Conservation (phyloP, 148 eudicot genomes). For the Nepenthes gracilis region DNA sequence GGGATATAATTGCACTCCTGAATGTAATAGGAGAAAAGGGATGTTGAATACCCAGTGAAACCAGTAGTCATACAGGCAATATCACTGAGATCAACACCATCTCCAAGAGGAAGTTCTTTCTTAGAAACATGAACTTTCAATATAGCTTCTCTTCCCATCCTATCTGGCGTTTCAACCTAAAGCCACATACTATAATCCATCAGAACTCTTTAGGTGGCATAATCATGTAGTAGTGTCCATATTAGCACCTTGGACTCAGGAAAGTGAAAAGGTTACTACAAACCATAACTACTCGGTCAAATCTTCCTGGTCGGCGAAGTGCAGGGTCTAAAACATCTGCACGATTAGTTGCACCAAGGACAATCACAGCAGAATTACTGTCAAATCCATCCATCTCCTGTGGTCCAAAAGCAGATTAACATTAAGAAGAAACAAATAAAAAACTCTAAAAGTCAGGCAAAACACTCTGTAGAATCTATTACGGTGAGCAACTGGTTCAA, state of each 20-base stretch:
- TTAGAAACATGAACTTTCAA: conserved; percentile 69
- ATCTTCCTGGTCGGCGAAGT: conserved; percentile 93
- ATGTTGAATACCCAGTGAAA: conserved; percentile 67
- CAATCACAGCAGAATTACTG: conserved; percentile 93
- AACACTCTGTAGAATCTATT: conserved; percentile 8
- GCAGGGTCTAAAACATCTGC: conserved; percentile 96
- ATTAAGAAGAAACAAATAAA: neutral
- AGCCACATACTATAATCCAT: conserved; percentile 8
- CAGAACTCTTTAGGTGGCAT: conserved; percentile 2
- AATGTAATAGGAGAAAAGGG: neutral
- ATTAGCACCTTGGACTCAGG: neutral
- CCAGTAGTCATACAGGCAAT: conserved; percentile 96
- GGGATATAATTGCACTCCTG: conserved; percentile 3
- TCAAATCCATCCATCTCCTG: conserved; percentile 99
- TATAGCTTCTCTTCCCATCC: conserved; percentile 85
- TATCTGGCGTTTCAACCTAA: conserved; percentile 96
- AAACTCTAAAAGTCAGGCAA: conserved; percentile 2
- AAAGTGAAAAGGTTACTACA: conserved; percentile 7
- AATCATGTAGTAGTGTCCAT: neutral
- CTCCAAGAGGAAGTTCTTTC: conserved; percentile 87
- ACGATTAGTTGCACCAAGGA: conserved; percentile 95
- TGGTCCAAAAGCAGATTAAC: conserved; percentile 11
- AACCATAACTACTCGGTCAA: conserved; percentile 88
- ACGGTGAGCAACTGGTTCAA: conserved; percentile 91
- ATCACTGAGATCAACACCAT: conserved; percentile 57